Conservation (phyloP, 129 eudicot genomes). For the Arctium minus region DNA sequence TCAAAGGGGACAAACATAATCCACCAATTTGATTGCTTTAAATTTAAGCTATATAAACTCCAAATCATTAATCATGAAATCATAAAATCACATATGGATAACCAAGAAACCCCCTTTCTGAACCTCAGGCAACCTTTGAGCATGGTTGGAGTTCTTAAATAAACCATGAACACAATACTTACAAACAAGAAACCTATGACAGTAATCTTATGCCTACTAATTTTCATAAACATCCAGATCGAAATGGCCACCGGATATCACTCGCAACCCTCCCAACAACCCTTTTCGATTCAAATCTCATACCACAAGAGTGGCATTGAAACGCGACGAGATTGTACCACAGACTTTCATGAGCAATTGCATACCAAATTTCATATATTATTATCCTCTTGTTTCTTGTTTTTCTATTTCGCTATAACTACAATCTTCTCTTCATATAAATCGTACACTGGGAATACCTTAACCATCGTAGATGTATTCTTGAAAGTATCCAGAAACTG, state of each 20-base stretch:
- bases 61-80: neutral
- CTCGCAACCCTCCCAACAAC: neutral
- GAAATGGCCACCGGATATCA: neutral
- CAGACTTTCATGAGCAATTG: neutral
- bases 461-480: slow-evolving; percentile 14
- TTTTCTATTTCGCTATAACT: neutral
- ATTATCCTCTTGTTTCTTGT: slow-evolving; percentile 9
- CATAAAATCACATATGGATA: slow-evolving; percentile 9
- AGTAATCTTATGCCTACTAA: slow-evolving; percentile 18
- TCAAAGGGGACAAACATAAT: slow-evolving; percentile 8
- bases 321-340: neutral
- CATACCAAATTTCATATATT: neutral
- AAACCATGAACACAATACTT: slow-evolving; percentile 22
- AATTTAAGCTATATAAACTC: neutral
- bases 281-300: neutral
- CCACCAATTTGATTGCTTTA: neutral
- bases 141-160: slow-evolving; percentile 17
- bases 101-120: slow-evolving; percentile 10
- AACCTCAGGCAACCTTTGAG: slow-evolving; percentile 18
- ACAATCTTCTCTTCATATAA: slow-evolving; percentile 25
- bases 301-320: neutral
- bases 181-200: slow-evolving; percentile 15
- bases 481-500: slow-evolving; percentile 13
- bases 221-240: slow-evolving; percentile 11
- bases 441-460: slow-evolving; percentile 24